Percentiles rank a stretch among this genome's conserved stretches.
Conservation (phyloP, 2,329 filamentous ascomycete species). For the Diaporthe batatas region DNA sequence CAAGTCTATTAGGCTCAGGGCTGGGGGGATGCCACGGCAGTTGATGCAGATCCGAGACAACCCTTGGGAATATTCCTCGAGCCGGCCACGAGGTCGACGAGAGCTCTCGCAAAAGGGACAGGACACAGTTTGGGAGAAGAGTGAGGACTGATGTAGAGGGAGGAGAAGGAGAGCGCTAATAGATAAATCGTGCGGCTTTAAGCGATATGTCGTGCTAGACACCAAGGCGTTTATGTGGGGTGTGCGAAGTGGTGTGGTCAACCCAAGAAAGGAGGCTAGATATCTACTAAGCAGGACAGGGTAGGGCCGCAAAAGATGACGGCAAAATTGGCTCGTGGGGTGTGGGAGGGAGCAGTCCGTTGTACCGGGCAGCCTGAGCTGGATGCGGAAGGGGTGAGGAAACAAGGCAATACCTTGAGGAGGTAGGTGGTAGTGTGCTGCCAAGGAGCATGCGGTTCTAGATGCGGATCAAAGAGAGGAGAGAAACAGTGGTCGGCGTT, state of each 20-base stretch:
- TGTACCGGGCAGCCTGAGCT: slow-evolving; percentile 34
- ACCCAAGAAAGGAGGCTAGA: slow-evolving; percentile 19
- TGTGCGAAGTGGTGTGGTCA: slow-evolving; percentile 19
- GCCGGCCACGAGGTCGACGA: background rate
- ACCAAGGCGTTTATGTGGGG: slow-evolving; percentile 4
- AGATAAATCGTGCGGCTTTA: background rate
- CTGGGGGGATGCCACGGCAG: slow-evolving; percentile 4
- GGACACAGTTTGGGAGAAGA: background rate
- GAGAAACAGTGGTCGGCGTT: slow-evolving; percentile 4
- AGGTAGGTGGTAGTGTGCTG: slow-evolving; percentile 41
- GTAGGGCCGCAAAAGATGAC: slow-evolving; percentile 28
- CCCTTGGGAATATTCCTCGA: background rate
- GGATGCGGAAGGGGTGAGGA: slow-evolving; percentile 10
- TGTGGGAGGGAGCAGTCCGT: slow-evolving; percentile 25
- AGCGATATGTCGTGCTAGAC: background rate
- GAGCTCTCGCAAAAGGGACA: background rate
- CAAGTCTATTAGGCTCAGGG: slow-evolving; percentile 27
- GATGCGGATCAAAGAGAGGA: slow-evolving; percentile 30
- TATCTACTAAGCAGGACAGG: slow-evolving; percentile 11
- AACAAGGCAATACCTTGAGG: slow-evolving; percentile 38
- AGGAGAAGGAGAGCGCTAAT: background rate
- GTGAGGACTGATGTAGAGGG: background rate
- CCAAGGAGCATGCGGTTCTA: slow-evolving; percentile 25
- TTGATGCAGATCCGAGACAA: slow-evolving; percentile 13
- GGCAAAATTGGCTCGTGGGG: slow-evolving; percentile 22